These are phyloP conservation scores for Pestalotiopsis sp. DNA, from an alignment of 2,329 filamentous ascomycete genomes.

Conservation along the genomic window DNA sequence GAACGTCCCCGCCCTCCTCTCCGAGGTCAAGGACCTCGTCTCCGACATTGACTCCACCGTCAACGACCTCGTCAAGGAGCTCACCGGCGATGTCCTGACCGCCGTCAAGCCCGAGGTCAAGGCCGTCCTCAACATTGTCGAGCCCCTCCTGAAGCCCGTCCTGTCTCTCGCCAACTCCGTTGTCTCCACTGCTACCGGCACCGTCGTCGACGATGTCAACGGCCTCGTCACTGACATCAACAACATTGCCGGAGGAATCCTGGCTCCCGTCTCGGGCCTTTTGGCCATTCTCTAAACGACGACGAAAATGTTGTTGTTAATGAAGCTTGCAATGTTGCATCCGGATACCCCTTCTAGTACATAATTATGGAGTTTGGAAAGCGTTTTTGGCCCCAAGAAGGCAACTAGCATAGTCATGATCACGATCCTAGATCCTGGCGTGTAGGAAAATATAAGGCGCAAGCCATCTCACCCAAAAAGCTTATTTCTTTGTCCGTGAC, in stretches of 20 bases:
- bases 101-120: constrained; percentile 29
- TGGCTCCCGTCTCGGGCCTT: constrained; percentile 20
- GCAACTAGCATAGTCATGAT: constrained; percentile 23
- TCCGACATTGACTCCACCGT: constrained; percentile 22
- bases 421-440: constrained; percentile 25
- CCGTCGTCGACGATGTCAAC: constrained; percentile 22
- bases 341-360: constrained; percentile 1
- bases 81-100: constrained; percentile 23
- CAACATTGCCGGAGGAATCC: constrained; percentile 17
- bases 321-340: no score
- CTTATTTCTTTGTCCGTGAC: neutral
- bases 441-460: constrained; percentile 20
- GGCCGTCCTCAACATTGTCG: constrained; percentile 23
- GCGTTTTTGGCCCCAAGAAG: constrained; percentile 14
- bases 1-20: constrained; percentile 23
- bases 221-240: constrained; percentile 20
- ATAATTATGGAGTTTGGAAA: constrained; percentile 17
- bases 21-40: constrained; percentile 24
- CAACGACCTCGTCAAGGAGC: constrained; percentile 18
- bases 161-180: constrained; percentile 23
- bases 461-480: constrained; percentile 13
- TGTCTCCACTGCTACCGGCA: constrained; percentile 19
- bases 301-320: neutral
- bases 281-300: constrained; percentile 13
- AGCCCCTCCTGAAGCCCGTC: constrained; percentile 26